Evolutionary conservation across 2,329 filamentous ascomycete genomes (phyloP).

Genomic region (Trichoderma brevicompactum): DNA sequence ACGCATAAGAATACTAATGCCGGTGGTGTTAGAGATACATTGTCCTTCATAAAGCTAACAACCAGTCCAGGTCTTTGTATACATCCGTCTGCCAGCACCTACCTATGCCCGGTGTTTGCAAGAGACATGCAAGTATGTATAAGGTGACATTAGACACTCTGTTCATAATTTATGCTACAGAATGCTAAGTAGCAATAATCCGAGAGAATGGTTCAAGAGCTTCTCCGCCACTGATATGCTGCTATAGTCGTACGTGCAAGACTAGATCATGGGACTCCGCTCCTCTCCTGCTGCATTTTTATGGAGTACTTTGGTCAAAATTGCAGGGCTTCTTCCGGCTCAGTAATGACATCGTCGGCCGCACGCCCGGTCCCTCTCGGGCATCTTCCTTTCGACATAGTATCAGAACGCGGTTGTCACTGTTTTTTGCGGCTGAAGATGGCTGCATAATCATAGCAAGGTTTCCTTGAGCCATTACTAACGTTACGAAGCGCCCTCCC

Average conservation of each 20-base stretch:
- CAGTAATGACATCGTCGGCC: neutral
- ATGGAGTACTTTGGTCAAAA: neutral
- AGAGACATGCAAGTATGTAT: neutral
- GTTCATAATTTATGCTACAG: neutral
- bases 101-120: neutral
- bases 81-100: neutral
- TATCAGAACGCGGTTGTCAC: neutral
- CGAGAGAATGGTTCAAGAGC: neutral
- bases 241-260: neutral
- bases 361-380: neutral
- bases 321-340: neutral
- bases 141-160: neutral
- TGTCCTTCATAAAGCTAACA: neutral
- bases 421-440: neutral
- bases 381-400: neutral
- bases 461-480: neutral
- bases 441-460: neutral
- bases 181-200: neutral
- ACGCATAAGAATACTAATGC: neutral
- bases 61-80: neutral
- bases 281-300: too few species aligned
- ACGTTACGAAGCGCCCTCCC: neutral
- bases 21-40: neutral
- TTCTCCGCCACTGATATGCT: neutral
- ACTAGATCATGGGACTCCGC: neutral